Evolutionary conservation across 768 basidiomycete genomes (phyloP), one percentile per base, ranked within the genome.

Genomic region (Leccinellum rugosiceps): DNA sequence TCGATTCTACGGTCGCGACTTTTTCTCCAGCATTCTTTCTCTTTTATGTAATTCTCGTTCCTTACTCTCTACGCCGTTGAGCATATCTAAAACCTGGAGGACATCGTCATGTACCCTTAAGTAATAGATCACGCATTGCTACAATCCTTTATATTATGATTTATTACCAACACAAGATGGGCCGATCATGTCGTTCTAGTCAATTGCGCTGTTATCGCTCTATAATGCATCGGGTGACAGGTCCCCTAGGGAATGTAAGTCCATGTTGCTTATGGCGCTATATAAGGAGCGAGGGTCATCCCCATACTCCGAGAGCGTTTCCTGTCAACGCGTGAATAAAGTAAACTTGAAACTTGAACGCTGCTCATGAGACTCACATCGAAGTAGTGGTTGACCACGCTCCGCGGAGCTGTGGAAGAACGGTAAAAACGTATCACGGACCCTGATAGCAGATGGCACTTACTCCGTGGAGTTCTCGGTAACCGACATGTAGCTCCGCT

Each of bases 391-490:
- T 87, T 78, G 19, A 92, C 88, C 48, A 94, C 78, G 63, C 88
- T 88, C 62, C 94, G 81, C 53, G 94, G 94, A 14, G 94, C 93
- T 94, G 66, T 54, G 56, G 10, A 47, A 48, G 49, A 61, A 28
- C 13, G 32, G 61, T 59, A 54, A 58, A 49, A 43, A 45, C 21
- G 21, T 4, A 47, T 59, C 30, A 50, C 15, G 6, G 21, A 10
- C 28, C 6, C 25, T 17, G 25, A 23, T 4, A 44, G n/a, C 38
- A 5, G 46, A 26, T 53, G 58, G 19, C 10, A 78, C 90, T 69
- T 70, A 92, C 94, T 98, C 63, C 88, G 85, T 6, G 97, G 97
- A 6, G 97, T 98, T 74, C 89, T 91, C 0, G 96, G 96, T 55
- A 98, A 75, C 45, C 97, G 85, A 65, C 94, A 98, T 56, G 78